Evolutionary conservation across 1,284 basidiomycete genomes (phyloP).

Genomic region (Trametes hirsuta): DNA sequence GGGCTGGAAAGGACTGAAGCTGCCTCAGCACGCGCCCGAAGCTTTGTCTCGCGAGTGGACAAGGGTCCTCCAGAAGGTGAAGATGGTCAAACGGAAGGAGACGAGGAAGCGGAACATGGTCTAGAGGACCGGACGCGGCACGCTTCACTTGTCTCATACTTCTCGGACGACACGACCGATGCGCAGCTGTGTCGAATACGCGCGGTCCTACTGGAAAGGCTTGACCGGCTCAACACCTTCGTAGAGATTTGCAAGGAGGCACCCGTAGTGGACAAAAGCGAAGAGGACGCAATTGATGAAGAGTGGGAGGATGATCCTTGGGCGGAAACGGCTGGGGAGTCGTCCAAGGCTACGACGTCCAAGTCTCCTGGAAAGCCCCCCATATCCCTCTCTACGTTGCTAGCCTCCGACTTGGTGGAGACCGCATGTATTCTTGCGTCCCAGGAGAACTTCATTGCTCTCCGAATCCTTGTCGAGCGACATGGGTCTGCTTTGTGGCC

Average conservation of each 20-base stretch:
- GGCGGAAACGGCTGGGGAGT: conserved; percentile 50
- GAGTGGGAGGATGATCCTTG: conserved; percentile 87
- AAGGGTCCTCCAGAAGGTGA: conserved; percentile 20
- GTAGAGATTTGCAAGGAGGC: conserved; percentile 56
- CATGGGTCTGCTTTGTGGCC: conserved; percentile 67
- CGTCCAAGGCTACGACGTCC: conserved; percentile 26
- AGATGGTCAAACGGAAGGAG: conserved; percentile 31
- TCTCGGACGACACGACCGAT: conserved; percentile 55
- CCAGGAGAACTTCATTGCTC: conserved; percentile 56
- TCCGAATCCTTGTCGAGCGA: conserved; percentile 59
- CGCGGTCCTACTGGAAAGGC: conserved; percentile 58
- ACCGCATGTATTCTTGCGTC: conserved; percentile 72
- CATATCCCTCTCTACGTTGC: conserved; percentile 65
- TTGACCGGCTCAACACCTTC: conserved; percentile 71
- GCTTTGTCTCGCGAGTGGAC: conserved; percentile 31
- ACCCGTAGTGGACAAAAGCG: conserved; percentile 31
- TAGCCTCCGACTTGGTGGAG: conserved; percentile 59
- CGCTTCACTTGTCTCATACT: conserved; percentile 50
- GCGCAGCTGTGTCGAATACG: conserved; percentile 68
- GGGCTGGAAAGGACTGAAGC: conserved; percentile 61
- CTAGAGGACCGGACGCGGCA: conserved; percentile 24
- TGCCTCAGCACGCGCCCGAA: conserved; percentile 51
- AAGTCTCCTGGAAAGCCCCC: conserved; percentile 39
- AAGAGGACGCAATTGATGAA: conserved; percentile 42
- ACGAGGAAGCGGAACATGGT: background rate